These are phyloP conservation scores for Colletotrichum paranaense DNA, from an alignment of 2,329 filamentous ascomycete species.

Conservation along the genomic window DNA sequence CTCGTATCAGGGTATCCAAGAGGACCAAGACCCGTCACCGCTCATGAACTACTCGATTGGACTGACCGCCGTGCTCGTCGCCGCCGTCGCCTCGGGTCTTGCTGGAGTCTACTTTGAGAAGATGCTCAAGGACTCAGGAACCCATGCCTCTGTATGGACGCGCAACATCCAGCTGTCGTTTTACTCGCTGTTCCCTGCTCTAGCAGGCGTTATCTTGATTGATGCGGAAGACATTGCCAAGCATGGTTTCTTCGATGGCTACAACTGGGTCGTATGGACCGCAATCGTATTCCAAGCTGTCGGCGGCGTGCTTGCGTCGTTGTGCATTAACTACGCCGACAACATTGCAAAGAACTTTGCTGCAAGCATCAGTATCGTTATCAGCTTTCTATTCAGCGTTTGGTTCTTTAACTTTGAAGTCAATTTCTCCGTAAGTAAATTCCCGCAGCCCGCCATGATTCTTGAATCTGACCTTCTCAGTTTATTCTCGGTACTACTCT, in stretches of 20 bases:
- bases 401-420: conserved; percentile 86
- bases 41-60: conserved; percentile 84
- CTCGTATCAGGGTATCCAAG: conserved; percentile 89
- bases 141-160: conserved; percentile 81
- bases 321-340: conserved; percentile 85
- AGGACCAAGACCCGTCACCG: conserved; percentile 63
- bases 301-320: conserved; percentile 80
- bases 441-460: conserved; percentile 4
- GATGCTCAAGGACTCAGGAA: conserved; percentile 85
- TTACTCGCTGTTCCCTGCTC: conserved; percentile 90
- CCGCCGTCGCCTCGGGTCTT: conserved; percentile 84
- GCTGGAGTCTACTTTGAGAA: conserved; percentile 93
- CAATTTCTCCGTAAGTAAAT: conserved; percentile 74
- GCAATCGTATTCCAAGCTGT: conserved; percentile 85
- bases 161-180: conserved; percentile 95
- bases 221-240: conserved; percentile 86
- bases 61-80: conserved; percentile 79
- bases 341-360: conserved; percentile 96
- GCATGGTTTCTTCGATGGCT: conserved; percentile 93
- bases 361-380: conserved; percentile 88
- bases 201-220: conserved; percentile 86
- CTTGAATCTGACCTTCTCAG: conserved; percentile 55
- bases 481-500: conserved; percentile 84
- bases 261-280: conserved; percentile 91
- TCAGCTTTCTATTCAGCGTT: conserved; percentile 87